Base-by-base conservation (phyloP, 176 grass and related monocot genomes). In the Triticum timopheevii region DNA sequence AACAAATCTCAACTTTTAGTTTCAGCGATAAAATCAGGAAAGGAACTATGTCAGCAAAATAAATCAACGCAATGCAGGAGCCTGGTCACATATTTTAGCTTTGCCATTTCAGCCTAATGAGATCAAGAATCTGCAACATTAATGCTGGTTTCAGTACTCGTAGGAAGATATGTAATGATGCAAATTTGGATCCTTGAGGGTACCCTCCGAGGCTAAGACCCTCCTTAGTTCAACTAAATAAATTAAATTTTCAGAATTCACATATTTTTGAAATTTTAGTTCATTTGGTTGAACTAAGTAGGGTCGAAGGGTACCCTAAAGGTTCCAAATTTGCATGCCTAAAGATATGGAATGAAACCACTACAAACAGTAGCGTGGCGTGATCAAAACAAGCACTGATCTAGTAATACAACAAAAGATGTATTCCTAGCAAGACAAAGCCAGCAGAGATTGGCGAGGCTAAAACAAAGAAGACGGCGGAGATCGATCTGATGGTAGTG, bases 1-100 rank as follows among this genome's bases (percentile, higher is more conserved):
- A 86, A 79, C 49, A 72, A 58, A 39, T 79, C 19, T 56, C 75
- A 79, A 66, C 20, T 71, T 83, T 67, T 86, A 24, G 39, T 40
- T 76, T 31, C 49, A 59, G 47, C 69, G 1, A 69, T 25, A 61
- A 72, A 80, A 80, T 22, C 45, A 35, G 77, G 19, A 61, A 85
- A 64, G 33, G 19, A 30, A 23, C 33, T 20, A 65, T 65, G 56
- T 66, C 39, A 81, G 59, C 56, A 81, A 17, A 81, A 23, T 65
- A 54, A 7, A 25, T 27, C 3, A 67, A 50, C 36, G 28, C 1
- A 31, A 22, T 36, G 78, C 31, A 54, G 39, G 4, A 69, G 52
- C 58, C 58, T 75, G 59, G 39, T 82, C 22, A 66, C 69, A 39
- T 30, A 33, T 50, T 65, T 81, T 63, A 17, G 67, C 67, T 73